Percentiles rank a stretch among this genome's conserved stretches.
phyloP scores from a whole-genome alignment of 768 basidiomycete genomes.

The Pulveroboletus sp. region DNA sequence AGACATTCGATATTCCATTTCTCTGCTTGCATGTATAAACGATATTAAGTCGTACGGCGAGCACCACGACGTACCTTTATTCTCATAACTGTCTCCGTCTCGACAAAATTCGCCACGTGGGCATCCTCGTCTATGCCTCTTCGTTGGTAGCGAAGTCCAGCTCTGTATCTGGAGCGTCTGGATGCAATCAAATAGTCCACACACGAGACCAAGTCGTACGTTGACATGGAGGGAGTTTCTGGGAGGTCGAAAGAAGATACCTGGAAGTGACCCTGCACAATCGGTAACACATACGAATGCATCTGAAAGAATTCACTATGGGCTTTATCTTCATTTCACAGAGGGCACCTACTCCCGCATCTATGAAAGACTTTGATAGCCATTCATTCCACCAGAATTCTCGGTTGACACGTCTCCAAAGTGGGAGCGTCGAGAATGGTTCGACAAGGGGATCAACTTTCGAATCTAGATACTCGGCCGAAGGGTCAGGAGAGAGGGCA shows the following conservation, averaged over 20 bases:
- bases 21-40: slow-evolving; percentile 41
- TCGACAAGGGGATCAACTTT: slow-evolving; percentile 58
- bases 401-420: slow-evolving; percentile 87
- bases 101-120: slow-evolving; percentile 93
- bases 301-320: slow-evolving; percentile 38
- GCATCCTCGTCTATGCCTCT: slow-evolving; percentile 92
- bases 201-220: slow-evolving; percentile 33
- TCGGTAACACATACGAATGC: slow-evolving; percentile 81
- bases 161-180: slow-evolving; percentile 80
- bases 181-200: slow-evolving; percentile 84
- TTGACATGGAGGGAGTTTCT: slow-evolving; percentile 33
- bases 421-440: slow-evolving; percentile 70
- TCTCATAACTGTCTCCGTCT: slow-evolving; percentile 85
- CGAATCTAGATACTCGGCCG: slow-evolving; percentile 24
- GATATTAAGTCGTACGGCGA: neutral
- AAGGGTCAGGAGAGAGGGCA: slow-evolving; percentile 37
- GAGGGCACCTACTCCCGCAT: slow-evolving; percentile 64
- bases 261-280: slow-evolving; percentile 93
- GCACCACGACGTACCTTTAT: slow-evolving; percentile 53
- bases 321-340: neutral
- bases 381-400: slow-evolving; percentile 98
- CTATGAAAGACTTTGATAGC: slow-evolving; percentile 78
- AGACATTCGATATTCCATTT: slow-evolving; percentile 69
- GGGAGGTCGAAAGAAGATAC: slow-evolving; percentile 62
- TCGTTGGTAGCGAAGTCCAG: slow-evolving; percentile 91